These are phyloP conservation scores for Coprinopsis strossmayeri DNA, from an alignment of 768 basidiomycete genomes.

Conservation along the genomic window DNA sequence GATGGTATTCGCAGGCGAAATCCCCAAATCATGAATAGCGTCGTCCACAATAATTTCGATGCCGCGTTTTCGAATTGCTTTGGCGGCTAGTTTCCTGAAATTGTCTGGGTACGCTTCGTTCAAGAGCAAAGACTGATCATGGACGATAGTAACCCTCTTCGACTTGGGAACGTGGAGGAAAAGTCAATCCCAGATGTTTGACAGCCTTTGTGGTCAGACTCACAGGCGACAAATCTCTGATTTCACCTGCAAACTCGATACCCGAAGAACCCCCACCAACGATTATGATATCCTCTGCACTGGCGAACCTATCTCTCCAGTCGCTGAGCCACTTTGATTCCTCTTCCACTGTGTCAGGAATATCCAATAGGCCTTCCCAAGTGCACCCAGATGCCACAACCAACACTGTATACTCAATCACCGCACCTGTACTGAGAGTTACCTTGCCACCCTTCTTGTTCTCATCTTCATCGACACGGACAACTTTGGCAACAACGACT, in stretches of 20 bases:
- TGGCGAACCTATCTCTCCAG: slow-evolving; percentile 28
- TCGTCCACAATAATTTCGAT: slow-evolving; percentile 46
- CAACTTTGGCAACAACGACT: too few species aligned
- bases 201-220: too few species aligned
- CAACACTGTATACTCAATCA: slow-evolving; percentile 45
- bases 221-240: slow-evolving; percentile 22
- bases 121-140: slow-evolving; percentile 38
- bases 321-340: slow-evolving; percentile 17
- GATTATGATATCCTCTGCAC: slow-evolving; percentile 40
- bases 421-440: slow-evolving; percentile 36
- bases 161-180: too few species aligned
- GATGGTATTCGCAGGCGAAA: slow-evolving; percentile 25
- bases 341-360: slow-evolving; percentile 32
- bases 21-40: slow-evolving; percentile 33
- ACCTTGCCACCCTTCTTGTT: slow-evolving; percentile 19
- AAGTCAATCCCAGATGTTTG: too few species aligned
- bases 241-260: slow-evolving; percentile 26
- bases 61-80: slow-evolving; percentile 29
- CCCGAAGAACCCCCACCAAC: slow-evolving; percentile 55
- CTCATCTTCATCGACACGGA: slow-evolving; percentile 14
- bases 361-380: slow-evolving; percentile 43
- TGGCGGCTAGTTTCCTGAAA: slow-evolving; percentile 36
- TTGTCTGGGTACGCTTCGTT: slow-evolving; percentile 44
- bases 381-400: slow-evolving; percentile 53
- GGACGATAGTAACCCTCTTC: slow-evolving; percentile 53